Conservation (phyloP, 306 rosid genomes). For the Acacia melanoxylon region DNA sequence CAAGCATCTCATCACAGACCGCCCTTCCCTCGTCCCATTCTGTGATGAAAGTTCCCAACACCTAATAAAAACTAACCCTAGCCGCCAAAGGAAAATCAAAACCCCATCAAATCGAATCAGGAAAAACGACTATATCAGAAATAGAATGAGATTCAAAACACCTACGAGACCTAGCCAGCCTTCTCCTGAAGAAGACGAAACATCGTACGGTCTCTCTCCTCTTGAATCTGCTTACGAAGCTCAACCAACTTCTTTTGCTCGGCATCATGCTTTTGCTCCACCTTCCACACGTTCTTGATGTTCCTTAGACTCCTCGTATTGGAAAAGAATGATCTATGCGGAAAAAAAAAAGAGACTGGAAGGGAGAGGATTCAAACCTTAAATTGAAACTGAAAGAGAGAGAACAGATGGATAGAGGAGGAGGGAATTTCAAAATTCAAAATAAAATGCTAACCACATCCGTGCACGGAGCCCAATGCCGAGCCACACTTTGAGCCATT, state of each 20-base stretch:
- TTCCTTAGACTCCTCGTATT: slow-evolving; percentile 92
- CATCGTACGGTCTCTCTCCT: slow-evolving; percentile 79
- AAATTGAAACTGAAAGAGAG: no score
- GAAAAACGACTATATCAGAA: neutral
- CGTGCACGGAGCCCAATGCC: no score
- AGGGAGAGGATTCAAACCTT: no score
- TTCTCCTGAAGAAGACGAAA: slow-evolving; percentile 93
- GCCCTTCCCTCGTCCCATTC: no score
- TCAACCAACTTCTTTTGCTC: slow-evolving; percentile 90
- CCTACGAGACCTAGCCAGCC: slow-evolving; percentile 94
- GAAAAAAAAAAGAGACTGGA: no score
- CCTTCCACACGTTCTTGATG: slow-evolving; percentile 97
- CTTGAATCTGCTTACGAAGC: slow-evolving; percentile 89
- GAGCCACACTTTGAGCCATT: no score
- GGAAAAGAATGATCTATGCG: no score
- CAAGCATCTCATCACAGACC: no score
- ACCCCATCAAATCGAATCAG: neutral
- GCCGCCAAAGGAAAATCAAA: neutral
- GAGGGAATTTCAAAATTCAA: no score
- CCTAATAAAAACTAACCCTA: slow-evolving; percentile 28
- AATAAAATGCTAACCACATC: no score
- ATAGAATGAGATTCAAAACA: neutral
- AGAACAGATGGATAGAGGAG: no score
- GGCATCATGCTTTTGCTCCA: slow-evolving; percentile 90
- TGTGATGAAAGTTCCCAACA: no score